These are phyloP conservation scores for Mucor circinelloides DNA, from an alignment of 371 early-diverging fungal species.

Conservation along the genomic window DNA sequence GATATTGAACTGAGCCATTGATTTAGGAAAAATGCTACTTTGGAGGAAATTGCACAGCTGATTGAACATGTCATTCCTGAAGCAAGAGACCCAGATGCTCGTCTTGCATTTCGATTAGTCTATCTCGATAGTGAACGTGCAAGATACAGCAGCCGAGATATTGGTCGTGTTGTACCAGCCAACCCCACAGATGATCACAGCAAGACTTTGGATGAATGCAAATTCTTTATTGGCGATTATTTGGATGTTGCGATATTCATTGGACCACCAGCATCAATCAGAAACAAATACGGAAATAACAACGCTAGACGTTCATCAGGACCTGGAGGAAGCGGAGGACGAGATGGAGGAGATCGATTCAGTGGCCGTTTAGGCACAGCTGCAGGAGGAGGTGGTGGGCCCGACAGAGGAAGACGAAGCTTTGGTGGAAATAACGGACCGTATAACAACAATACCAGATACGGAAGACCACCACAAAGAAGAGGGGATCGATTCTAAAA, in stretches of 20 bases:
- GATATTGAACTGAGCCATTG: background rate
- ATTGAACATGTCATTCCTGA: conserved; percentile 58
- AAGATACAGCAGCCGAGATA: conserved; percentile 44
- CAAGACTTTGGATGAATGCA: conserved; percentile 59
- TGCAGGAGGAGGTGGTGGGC: background rate
- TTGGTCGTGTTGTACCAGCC: conserved; percentile 56
- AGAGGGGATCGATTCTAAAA: conserved; percentile 17
- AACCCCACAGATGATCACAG: conserved; percentile 48
- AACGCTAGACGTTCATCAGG: background rate
- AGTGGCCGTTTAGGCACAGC: conserved; percentile 5
- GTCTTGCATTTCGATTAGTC: conserved; percentile 58
- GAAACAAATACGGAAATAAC: background rate
- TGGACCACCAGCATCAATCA: conserved; percentile 36
- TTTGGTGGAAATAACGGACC: conserved; percentile 9
- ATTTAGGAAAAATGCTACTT: conserved; percentile 67
- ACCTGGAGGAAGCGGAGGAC: background rate
- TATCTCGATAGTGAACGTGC: conserved; percentile 52
- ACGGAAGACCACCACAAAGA: conserved; percentile 13
- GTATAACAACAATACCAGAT: background rate
- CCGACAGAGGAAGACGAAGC: conserved; percentile 5
- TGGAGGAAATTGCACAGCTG: conserved; percentile 66
- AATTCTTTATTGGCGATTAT: conserved; percentile 70
- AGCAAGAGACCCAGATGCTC: conserved; percentile 52
- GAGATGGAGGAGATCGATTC: conserved; percentile 5
- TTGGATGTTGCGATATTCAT: conserved; percentile 59